These are phyloP conservation scores for Porodaedalea pini DNA, from an alignment of 1,284 basidiomycete species.

Conservation along the genomic window DNA sequence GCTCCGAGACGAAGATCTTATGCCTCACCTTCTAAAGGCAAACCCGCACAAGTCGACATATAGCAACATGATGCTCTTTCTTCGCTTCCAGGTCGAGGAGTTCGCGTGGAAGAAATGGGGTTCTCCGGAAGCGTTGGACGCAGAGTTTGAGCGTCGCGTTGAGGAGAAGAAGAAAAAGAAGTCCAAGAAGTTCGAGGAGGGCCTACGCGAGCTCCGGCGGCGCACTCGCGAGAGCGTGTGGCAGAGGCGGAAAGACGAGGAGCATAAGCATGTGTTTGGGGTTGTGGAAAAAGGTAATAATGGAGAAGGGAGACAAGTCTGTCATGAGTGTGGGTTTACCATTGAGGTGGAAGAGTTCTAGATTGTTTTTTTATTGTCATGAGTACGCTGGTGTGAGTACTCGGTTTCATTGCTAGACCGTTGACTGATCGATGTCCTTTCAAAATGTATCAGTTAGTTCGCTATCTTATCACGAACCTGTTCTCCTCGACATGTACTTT, in stretches of 20 bases:
- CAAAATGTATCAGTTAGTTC: not conserved
- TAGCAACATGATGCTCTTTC: slow-evolving; percentile 99
- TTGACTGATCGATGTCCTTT: not conserved
- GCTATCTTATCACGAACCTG: no score
- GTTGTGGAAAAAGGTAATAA: slow-evolving; percentile 49
- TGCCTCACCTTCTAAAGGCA: slow-evolving; percentile 92
- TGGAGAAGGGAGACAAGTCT: slow-evolving; percentile 66
- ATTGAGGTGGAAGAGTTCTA: slow-evolving; percentile 82
- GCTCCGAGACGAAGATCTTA: slow-evolving; percentile 84
- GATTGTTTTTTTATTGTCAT: not conserved
- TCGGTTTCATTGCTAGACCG: no score
- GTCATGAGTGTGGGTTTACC: slow-evolving; percentile 83
- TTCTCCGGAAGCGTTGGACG: slow-evolving; percentile 85
- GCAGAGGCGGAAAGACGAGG: slow-evolving; percentile 82
- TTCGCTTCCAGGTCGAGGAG: slow-evolving; percentile 91
- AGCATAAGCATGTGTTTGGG: slow-evolving; percentile 83
- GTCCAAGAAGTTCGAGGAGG: slow-evolving; percentile 89
- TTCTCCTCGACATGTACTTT: no score
- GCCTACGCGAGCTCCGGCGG: slow-evolving; percentile 76
- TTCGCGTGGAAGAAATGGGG: slow-evolving; percentile 99
- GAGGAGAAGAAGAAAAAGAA: slow-evolving; percentile 88
- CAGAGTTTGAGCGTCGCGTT: slow-evolving; percentile 79
- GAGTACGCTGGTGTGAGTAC: slow-evolving; percentile 2
- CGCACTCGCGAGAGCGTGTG: slow-evolving; percentile 87
- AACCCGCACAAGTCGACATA: slow-evolving; percentile 98